These are phyloP conservation scores for Melaleuca alternifolia DNA, from an alignment of 345 rosid genomes.

Conservation along the genomic window DNA sequence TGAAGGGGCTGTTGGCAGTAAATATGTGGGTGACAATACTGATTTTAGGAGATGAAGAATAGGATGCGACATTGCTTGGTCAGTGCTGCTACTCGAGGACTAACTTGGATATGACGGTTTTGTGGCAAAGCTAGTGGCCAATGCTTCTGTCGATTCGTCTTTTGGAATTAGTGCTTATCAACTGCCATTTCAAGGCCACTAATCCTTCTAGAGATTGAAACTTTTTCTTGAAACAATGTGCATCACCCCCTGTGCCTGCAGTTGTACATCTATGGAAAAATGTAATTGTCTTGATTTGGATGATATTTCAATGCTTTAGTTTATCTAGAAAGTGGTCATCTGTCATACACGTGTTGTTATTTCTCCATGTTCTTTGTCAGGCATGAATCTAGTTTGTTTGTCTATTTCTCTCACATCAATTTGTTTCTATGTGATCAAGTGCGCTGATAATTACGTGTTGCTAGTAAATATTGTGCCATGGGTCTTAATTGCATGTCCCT, in stretches of 20 bases:
- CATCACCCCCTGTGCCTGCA: neutral
- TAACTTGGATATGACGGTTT: neutral
- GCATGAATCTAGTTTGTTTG: neutral
- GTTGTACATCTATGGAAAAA: neutral
- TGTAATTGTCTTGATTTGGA: neutral
- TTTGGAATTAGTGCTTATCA: neutral
- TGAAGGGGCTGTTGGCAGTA: neutral
- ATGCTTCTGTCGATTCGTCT: neutral
- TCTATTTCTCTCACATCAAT: neutral
- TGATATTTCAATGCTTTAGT: neutral
- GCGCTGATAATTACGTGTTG: neutral
- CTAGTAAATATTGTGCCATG: neutral
- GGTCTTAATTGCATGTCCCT: neutral
- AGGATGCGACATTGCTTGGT: neutral
- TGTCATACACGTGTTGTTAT: neutral
- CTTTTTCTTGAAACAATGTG: neutral
- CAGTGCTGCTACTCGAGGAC: neutral
- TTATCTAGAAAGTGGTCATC: neutral
- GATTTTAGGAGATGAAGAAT: neutral
- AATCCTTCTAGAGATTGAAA: neutral
- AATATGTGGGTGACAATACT: neutral
- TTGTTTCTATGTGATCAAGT: neutral
- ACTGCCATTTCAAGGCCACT: neutral
- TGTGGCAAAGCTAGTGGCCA: neutral
- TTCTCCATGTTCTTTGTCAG: neutral